A percentile compares a stretch with the other conserved stretches of the same genome.
Evolutionary conservation across 2,329 filamentous ascomycete species (phyloP).

Genomic region (Fusarium sp.): DNA sequence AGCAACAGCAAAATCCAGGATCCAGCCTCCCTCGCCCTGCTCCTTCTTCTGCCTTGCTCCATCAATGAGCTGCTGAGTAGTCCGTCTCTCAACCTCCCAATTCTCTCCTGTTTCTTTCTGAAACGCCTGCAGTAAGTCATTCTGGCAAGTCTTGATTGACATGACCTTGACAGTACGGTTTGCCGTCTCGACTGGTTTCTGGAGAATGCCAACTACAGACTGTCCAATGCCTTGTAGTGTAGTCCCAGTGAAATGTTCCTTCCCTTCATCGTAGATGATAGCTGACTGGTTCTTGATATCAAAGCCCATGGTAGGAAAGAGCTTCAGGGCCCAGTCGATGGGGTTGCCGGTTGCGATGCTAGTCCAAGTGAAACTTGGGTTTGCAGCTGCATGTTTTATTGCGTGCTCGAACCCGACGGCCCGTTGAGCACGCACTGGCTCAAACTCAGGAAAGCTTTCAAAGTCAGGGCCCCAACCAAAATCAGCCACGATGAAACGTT

Average conservation of each 20-base stretch:
- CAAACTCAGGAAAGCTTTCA: constrained; percentile 27
- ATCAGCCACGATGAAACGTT: constrained; percentile 28
- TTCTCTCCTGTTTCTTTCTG: not conserved
- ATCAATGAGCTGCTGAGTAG: constrained; percentile 17
- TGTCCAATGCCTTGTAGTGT: constrained; percentile 29
- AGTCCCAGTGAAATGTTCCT: constrained; percentile 25
- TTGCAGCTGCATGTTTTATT: not conserved
- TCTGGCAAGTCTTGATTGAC: constrained; percentile 32
- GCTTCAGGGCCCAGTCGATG: constrained; percentile 31
- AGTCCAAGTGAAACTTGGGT: constrained; percentile 27
- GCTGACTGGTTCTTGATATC: constrained; percentile 3
- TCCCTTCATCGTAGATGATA: constrained; percentile 23
- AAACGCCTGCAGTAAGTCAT: constrained; percentile 18
- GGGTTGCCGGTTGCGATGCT: constrained; percentile 28
- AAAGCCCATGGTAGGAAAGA: constrained; percentile 30
- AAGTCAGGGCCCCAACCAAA: constrained; percentile 33
- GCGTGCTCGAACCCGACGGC: constrained; percentile 11
- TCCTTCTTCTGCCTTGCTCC: constrained; percentile 15
- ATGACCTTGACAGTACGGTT: constrained; percentile 24
- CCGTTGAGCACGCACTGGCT: constrained; percentile 21
- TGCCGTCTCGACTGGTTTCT: constrained; percentile 18
- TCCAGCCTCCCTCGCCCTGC: constrained; percentile 15
- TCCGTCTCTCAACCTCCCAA: constrained; percentile 6
- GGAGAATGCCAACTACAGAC: constrained; percentile 26
- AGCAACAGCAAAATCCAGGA: constrained; percentile 27